Evolutionary conservation across 495 filamentous ascomycete genomes (phyloP).

Genomic region (Pseudotulostoma volvatum): DNA sequence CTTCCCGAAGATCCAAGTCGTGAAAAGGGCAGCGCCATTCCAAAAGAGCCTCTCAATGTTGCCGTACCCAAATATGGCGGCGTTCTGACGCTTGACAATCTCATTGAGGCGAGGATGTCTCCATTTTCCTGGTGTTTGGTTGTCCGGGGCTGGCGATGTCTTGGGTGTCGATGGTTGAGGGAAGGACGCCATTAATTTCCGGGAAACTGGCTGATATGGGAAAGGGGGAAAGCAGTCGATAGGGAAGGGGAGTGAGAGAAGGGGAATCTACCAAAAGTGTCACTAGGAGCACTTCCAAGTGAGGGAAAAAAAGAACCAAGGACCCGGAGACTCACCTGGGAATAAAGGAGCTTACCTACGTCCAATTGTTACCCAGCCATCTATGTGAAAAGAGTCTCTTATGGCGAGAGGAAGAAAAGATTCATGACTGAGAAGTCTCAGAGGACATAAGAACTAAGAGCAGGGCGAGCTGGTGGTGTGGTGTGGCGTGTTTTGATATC

Average conservation of each 20-base stretch:
- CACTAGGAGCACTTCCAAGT: too few species aligned
- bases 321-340: constrained; percentile 1
- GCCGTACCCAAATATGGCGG: constrained; percentile 51
- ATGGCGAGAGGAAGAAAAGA: too few species aligned
- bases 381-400: too few species aligned
- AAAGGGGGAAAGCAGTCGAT: neutral
- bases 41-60: constrained; percentile 48
- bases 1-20: constrained; percentile 25
- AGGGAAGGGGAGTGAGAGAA: too few species aligned
- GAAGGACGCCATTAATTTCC: constrained; percentile 21
- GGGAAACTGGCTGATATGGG: too few species aligned
- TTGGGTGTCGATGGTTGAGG: constrained; percentile 43
- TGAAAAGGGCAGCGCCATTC: constrained; percentile 41
- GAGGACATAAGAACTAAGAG: too few species aligned
- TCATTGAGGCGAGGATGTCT: constrained; percentile 67
- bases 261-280: too few species aligned
- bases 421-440: too few species aligned
- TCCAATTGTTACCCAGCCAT: too few species aligned
- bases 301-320: neutral
- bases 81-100: constrained; percentile 57
- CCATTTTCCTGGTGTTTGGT: constrained; percentile 66
- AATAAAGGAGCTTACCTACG: neutral
- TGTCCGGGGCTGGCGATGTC: constrained; percentile 30
- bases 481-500: too few species aligned
- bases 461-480: too few species aligned